These are phyloP conservation scores for Rosa multiflora DNA, from an alignment of 306 rosid genomes.

Conservation along the genomic window DNA sequence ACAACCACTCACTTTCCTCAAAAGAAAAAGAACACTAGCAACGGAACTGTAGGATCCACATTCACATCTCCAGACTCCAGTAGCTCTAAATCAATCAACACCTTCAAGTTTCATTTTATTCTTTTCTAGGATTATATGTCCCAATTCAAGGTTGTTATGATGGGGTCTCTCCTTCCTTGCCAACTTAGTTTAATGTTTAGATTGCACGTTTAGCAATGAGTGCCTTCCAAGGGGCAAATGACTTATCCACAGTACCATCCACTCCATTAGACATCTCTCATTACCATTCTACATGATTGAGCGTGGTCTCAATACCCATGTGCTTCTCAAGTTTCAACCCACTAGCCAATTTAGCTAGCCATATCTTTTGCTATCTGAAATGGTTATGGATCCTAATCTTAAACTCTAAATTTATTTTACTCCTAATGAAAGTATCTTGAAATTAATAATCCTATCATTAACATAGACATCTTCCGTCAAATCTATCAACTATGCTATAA, in stretches of 20 bases:
- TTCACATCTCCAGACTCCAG: background rate
- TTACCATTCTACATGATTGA: background rate
- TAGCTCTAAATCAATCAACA: background rate
- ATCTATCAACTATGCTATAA: background rate
- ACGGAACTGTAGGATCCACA: background rate
- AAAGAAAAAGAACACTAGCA: background rate
- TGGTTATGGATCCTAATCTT: background rate
- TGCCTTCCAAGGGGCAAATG: constrained; percentile 7
- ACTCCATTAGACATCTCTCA: background rate
- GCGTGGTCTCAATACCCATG: background rate
- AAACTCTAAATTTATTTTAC: background rate
- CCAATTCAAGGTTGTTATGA: background rate
- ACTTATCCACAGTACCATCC: background rate
- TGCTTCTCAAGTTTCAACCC: background rate
- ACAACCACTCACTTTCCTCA: background rate
- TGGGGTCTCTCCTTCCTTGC: background rate
- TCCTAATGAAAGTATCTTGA: no score
- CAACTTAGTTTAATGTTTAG: background rate
- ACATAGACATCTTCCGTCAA: background rate
- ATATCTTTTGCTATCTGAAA: no score
- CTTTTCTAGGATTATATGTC: background rate
- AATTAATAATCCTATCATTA: background rate
- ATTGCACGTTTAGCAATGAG: constrained; percentile 22
- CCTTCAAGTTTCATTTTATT: background rate
- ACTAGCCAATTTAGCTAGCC: background rate